Evolutionary conservation across 2,329 filamentous ascomycete genomes (phyloP).

Genomic region (Penicillium sp.): DNA sequence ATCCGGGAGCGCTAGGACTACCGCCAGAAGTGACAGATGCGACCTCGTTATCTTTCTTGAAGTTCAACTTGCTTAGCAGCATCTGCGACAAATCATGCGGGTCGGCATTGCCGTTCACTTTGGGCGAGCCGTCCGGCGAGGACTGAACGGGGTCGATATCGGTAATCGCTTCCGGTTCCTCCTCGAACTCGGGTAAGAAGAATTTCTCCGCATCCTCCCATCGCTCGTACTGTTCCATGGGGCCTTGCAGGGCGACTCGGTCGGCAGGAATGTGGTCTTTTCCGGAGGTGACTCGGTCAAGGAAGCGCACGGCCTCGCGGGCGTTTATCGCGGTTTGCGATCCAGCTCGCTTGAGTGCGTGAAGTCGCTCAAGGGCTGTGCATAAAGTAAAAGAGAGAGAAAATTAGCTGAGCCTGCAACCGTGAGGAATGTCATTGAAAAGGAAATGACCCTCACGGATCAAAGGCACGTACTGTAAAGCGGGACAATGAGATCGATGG

Average conservation of each 20-base stretch:
- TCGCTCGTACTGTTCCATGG: slow-evolving; percentile 44
- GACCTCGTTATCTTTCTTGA: slow-evolving; percentile 38
- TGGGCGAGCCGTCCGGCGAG: slow-evolving; percentile 16
- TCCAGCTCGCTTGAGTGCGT: slow-evolving; percentile 40
- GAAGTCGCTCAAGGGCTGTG: slow-evolving; percentile 43
- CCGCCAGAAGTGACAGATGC: slow-evolving; percentile 38
- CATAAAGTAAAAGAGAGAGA: slow-evolving; percentile 2
- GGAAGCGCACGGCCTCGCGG: slow-evolving; percentile 47
- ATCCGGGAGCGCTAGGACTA: slow-evolving; percentile 39
- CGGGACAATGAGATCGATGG: slow-evolving; percentile 47
- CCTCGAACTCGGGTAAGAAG: slow-evolving; percentile 41
- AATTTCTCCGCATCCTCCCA: slow-evolving; percentile 45
- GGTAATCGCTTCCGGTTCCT: slow-evolving; percentile 28
- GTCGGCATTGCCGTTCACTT: slow-evolving; percentile 17
- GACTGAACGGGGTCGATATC: slow-evolving; percentile 16
- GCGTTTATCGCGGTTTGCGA: slow-evolving; percentile 46
- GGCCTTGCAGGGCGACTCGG: slow-evolving; percentile 43
- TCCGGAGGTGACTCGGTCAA: slow-evolving; percentile 46
- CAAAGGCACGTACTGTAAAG: slow-evolving; percentile 42
- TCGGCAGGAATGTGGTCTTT: slow-evolving; percentile 40
- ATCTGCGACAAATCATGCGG: slow-evolving; percentile 42
- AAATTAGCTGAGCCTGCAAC: slow-evolving; percentile 5
- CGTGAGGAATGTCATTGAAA: slow-evolving; percentile 4
- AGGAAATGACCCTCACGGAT: not conserved
- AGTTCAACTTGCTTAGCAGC: slow-evolving; percentile 44